Conservation (phyloP, 164 flowering plant species). For the Aristolochia californica region DNA sequence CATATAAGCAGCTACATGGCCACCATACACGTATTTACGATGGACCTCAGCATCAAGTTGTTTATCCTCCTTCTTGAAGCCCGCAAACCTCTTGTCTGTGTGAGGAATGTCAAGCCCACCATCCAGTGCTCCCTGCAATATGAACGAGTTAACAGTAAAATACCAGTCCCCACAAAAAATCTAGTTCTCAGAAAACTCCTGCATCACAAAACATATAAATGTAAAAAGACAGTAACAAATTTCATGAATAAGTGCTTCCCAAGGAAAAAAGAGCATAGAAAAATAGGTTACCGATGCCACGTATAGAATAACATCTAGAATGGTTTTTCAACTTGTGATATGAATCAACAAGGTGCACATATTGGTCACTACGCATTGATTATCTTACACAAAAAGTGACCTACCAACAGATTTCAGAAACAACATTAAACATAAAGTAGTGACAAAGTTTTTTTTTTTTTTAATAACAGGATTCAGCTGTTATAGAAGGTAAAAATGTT, state of each 20-base stretch:
- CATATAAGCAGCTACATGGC: constrained; percentile 76
- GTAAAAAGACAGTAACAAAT: no score
- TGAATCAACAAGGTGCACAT: not conserved
- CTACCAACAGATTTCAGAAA: not conserved
- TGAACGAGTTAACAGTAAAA: not conserved
- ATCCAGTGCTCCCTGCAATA: constrained; percentile 68
- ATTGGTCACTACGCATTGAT: not conserved
- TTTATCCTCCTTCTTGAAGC: constrained; percentile 46
- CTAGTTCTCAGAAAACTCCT: no score
- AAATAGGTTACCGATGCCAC: not conserved
- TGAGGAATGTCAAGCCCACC: constrained; percentile 87
- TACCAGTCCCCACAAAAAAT: not conserved
- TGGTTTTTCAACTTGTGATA: not conserved
- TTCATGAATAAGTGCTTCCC: not conserved
- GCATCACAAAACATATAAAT: no score
- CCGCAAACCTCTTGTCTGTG: constrained; percentile 83
- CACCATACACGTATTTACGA: constrained; percentile 71
- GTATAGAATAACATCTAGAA: not conserved
- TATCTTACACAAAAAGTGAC: no score
- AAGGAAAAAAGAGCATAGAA: not conserved
- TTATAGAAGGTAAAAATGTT: no score
- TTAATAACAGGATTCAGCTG: no score
- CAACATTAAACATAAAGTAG: not conserved
- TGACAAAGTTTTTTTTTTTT: not conserved
- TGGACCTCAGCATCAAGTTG: constrained; percentile 77